phyloP scores from a whole-genome alignment of 2,329 filamentous ascomycete species.

The Talaromyces sp. region DNA sequence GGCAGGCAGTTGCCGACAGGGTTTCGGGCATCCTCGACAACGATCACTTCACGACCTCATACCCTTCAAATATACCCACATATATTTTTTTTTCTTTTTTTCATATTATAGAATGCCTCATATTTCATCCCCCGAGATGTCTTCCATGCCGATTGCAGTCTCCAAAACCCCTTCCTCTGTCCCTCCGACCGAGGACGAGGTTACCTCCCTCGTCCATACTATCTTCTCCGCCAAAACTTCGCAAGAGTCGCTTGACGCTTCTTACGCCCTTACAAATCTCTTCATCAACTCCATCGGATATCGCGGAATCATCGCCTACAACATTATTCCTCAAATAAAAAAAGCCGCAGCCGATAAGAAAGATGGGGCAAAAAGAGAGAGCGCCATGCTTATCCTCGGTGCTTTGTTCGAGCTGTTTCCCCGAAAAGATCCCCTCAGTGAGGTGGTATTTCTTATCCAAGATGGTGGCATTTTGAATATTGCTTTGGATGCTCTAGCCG shows the following conservation, averaged over 20 bases:
- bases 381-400: constrained; percentile 90
- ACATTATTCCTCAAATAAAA: constrained; percentile 60
- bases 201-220: constrained; percentile 61
- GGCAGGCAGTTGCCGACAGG: constrained; percentile 6
- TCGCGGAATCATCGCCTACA: constrained; percentile 60
- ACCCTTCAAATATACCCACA: constrained; percentile 3
- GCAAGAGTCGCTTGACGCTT: constrained; percentile 63
- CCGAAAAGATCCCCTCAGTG: constrained; percentile 69
- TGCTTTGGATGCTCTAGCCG: constrained; percentile 79
- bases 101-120: constrained; percentile 44
- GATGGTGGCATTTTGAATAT: constrained; percentile 69
- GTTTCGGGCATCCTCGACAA: constrained; percentile 10
- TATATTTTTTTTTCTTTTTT: not conserved
- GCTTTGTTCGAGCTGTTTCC: constrained; percentile 91
- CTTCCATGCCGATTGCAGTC: constrained; percentile 46
- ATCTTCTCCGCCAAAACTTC: constrained; percentile 69
- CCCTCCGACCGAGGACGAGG: constrained; percentile 63
- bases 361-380: constrained; percentile 77
- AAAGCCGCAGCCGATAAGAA: constrained; percentile 93
- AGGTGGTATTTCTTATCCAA: constrained; percentile 77
- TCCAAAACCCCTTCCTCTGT: constrained; percentile 44
- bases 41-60: not conserved
- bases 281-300: constrained; percentile 64
- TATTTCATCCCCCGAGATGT: constrained; percentile 39
- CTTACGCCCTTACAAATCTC: constrained; percentile 62